Percentiles rank a stretch among this genome's conserved stretches.
Evolutionary conservation across 768 basidiomycete species (phyloP).

Genomic region (Amanita pallidorosea): DNA sequence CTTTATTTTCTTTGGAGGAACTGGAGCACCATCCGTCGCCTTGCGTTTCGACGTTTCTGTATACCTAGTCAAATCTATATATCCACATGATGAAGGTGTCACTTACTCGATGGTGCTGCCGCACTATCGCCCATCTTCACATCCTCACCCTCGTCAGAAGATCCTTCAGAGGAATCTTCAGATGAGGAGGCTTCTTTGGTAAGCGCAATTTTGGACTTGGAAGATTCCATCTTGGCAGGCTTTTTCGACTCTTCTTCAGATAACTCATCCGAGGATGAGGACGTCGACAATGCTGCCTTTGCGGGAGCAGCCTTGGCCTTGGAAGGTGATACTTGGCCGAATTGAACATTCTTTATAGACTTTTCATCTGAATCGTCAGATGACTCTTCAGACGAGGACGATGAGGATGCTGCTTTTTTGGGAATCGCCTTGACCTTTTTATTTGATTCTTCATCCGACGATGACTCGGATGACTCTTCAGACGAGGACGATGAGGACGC

Average conservation of each 20-base stretch:
- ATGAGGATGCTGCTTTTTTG: neutral
- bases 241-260: neutral
- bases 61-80: conserved; percentile 3
- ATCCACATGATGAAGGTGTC: neutral
- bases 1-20: conserved; percentile 76
- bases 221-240: conserved; percentile 19
- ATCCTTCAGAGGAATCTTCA: conserved; percentile 11
- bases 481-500: conserved; percentile 2
- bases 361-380: conserved; percentile 11
- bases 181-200: neutral
- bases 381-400: conserved; percentile 6
- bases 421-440: conserved; percentile 5
- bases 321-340: neutral
- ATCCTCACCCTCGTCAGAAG: conserved; percentile 27
- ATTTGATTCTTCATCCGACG: conserved; percentile 9
- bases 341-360: neutral
- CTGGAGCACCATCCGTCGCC: conserved; percentile 50
- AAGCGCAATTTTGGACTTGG: neutral
- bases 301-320: neutral
- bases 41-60: conserved; percentile 65
- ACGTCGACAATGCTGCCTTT: neutral
- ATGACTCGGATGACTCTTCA: conserved; percentile 6
- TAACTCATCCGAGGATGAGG: conserved; percentile 3
- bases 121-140: conserved; percentile 47
- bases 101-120: conserved; percentile 27